These are phyloP conservation scores for Talaromyces sp. DNA, from an alignment of 2,329 filamentous ascomycete species.

Conservation along the genomic window DNA sequence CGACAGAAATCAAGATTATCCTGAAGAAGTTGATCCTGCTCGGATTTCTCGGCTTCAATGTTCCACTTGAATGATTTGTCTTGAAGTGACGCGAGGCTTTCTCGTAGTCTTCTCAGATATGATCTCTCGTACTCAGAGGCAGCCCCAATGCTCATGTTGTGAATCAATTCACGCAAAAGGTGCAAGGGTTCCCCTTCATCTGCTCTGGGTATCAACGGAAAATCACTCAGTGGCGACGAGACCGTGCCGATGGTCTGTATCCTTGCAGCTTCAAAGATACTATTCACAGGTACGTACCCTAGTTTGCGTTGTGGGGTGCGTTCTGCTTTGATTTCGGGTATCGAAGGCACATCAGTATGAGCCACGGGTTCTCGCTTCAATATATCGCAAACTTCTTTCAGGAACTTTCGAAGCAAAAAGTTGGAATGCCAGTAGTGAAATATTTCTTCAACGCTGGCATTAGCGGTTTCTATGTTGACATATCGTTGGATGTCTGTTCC, in stretches of 20 bases:
- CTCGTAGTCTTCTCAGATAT: background rate
- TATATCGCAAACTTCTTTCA: background rate
- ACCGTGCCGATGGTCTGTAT: background rate
- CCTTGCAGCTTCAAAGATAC: background rate
- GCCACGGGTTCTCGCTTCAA: background rate
- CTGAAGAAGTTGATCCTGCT: background rate
- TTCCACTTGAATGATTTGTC: background rate
- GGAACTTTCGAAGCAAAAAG: background rate
- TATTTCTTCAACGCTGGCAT: background rate
- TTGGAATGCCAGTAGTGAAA: background rate
- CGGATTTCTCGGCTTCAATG: background rate
- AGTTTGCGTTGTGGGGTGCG: background rate
- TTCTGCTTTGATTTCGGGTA: background rate
- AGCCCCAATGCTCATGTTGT: background rate
- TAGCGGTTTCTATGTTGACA: background rate
- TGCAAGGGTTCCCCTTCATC: background rate
- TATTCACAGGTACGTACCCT: background rate
- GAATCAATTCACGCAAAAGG: background rate
- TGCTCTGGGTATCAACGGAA: background rate
- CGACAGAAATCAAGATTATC: slow-evolving; percentile 30
- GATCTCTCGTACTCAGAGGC: background rate
- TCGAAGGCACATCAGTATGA: background rate
- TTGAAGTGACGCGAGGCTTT: background rate
- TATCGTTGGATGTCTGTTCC: background rate
- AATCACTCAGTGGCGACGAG: background rate